These are phyloP conservation scores for Nakazawaea ishiwadae DNA, from an alignment of 805 yeast species.

Conservation along the genomic window DNA sequence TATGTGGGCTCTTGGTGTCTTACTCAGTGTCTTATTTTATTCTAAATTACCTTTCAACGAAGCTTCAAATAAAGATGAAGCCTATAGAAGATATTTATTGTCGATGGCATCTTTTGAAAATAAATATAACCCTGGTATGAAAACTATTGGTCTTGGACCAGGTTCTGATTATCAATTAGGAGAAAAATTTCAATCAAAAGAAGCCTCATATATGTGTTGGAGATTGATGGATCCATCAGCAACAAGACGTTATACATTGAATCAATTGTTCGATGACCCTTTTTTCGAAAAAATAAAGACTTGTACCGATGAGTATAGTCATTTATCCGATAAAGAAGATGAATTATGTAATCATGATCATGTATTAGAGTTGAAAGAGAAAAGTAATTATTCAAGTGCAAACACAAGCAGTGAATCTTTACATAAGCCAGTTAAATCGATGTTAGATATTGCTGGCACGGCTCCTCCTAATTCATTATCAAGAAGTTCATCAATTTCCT, in stretches of 20 bases:
- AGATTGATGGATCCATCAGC: slow-evolving; percentile 64
- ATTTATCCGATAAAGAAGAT: slow-evolving; percentile 8
- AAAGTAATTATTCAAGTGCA: neutral
- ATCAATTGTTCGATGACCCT: slow-evolving; percentile 52
- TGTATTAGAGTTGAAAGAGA: slow-evolving; percentile 1
- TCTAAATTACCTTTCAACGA: slow-evolving; percentile 56
- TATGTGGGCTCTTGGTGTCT: slow-evolving; percentile 68
- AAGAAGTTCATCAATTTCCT: slow-evolving; percentile 6
- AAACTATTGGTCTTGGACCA: slow-evolving; percentile 51
- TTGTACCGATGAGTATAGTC: slow-evolving; percentile 45
- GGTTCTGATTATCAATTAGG: slow-evolving; percentile 73
- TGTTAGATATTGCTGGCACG: slow-evolving; percentile 6
- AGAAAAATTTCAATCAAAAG: slow-evolving; percentile 49
- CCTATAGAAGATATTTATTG: slow-evolving; percentile 51
- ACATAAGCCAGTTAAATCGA: slow-evolving; percentile 10
- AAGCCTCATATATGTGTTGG: slow-evolving; percentile 71
- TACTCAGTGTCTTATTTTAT: slow-evolving; percentile 55
- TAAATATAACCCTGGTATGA: slow-evolving; percentile 40
- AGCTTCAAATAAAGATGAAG: slow-evolving; percentile 41
- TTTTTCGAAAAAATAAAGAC: slow-evolving; percentile 59
- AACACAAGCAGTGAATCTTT: slow-evolving; percentile 3
- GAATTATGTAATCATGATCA: slow-evolving; percentile 12
- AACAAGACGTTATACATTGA: slow-evolving; percentile 47
- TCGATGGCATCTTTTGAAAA: slow-evolving; percentile 36
- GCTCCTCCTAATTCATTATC: neutral